These are phyloP conservation scores for Diacronema lutheri DNA, from an alignment of 78 protist genomes.

Conservation along the genomic window DNA sequence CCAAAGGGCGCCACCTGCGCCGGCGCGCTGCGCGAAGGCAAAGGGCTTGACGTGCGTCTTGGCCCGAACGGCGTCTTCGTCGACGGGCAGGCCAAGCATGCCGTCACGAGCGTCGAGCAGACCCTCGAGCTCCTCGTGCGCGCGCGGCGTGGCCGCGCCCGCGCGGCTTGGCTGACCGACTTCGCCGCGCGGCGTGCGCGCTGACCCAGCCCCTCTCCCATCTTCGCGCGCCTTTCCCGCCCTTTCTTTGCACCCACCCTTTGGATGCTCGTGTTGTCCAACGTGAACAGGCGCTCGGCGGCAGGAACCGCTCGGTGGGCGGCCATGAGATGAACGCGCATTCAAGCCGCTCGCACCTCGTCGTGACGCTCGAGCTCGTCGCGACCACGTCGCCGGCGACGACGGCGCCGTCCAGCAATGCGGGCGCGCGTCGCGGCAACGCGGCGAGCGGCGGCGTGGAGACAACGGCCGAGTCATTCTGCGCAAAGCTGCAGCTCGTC, in stretches of 20 bases:
- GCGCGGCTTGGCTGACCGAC: conserved; percentile 17
- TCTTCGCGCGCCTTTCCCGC: too few relatives aligned
- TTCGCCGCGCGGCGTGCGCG: too few relatives aligned
- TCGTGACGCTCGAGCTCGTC: conserved; percentile 55
- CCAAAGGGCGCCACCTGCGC: background rate
- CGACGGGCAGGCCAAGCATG: background rate
- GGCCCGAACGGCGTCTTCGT: too few relatives aligned
- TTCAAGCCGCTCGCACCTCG: conserved; percentile 51
- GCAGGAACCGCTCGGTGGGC: background rate
- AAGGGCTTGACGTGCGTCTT: too few relatives aligned
- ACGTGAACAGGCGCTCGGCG: too few relatives aligned
- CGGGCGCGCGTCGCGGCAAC: background rate
- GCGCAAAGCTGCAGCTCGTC: conserved; percentile 25
- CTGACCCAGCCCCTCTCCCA: too few relatives aligned
- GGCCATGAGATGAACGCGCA: conserved; percentile 19
- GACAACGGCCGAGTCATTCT: background rate
- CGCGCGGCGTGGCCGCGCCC: conserved; percentile 46
- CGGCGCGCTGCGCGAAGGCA: too few relatives aligned
- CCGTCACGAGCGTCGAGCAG: conserved; percentile 50
- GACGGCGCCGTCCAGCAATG: background rate
- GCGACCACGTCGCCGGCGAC: background rate
- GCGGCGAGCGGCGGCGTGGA: background rate
- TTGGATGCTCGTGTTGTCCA: too few relatives aligned
- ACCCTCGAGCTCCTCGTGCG: conserved; percentile 59
- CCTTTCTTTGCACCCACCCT: too few relatives aligned